Base-by-base conservation (phyloP, 2,329 filamentous ascomycete species). In the Dactylellina parvicollis region DNA sequence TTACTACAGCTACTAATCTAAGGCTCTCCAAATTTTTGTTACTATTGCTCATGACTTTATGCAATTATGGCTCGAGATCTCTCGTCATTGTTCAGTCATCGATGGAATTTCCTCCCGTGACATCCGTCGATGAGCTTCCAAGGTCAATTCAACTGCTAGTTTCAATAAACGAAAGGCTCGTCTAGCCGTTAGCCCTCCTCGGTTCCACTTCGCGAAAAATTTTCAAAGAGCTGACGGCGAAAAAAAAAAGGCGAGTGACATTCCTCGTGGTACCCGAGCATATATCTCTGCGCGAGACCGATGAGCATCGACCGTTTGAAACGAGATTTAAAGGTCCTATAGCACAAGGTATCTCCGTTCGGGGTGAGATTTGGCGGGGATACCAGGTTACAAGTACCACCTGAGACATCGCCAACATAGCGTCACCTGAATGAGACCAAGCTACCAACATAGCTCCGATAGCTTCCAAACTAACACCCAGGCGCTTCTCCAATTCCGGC, bases 81-180 rank as follows among this genome's bases (percentile, higher is more conserved):
- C 60, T 73, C 54, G 60, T 73, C 69, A 73, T 73, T 66, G 60
- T 66, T 73, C 69, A 73, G 69, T 73, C 69, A 73, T 73, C 46
- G 60, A 73, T 20, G 52, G 49, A 26, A 44, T 30, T 56, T 12
- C 49, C 42, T 28, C 57, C 57, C 66, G 66, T 49, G 18, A 32
- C 32, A 71, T 56, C 49, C 59, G 57, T 71, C 55, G 36, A 61
- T 32, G 44, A 38, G 18, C 22, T 50, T 52, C 49, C 10, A 2
- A 38, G 49, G 10, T 22, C 30, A 20, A 16, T 16, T 46, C 14
- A n/a, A 44, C 46, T 28, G 30, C 26, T 50, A 24, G 65, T 49
- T 55, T 70, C 56, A 71, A 44, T 30, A 64, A n/a, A 49, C 67
- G 62, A 59, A 57, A 50, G 26, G n/a, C 18, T 32, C 26, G 32